Evolutionary conservation across 805 yeast species (phyloP).

Genomic region (Metschnikowia koreensis): DNA sequence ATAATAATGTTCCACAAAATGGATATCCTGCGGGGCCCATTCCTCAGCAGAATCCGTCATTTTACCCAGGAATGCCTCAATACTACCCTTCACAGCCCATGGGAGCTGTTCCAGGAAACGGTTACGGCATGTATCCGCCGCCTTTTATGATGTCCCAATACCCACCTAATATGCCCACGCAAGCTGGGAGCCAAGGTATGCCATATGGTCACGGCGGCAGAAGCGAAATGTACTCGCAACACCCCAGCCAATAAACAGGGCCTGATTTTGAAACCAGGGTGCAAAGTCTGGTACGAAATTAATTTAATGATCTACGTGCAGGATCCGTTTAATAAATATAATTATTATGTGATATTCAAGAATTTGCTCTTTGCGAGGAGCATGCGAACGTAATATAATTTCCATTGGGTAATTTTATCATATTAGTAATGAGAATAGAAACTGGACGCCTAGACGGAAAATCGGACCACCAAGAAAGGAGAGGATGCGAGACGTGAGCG

Average conservation of each 20-base stretch:
- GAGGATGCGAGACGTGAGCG: neutral
- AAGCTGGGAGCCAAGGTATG: neutral
- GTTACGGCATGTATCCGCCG: conserved; percentile 1
- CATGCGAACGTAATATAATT: no score
- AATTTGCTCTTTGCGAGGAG: no score
- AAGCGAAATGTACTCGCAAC: conserved; percentile 4
- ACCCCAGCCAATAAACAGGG: conserved; percentile 5
- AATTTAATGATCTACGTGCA: no score
- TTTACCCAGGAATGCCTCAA: conserved; percentile 4
- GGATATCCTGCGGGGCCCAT: conserved; percentile 1
- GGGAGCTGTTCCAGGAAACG: neutral
- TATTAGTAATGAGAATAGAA: neutral
- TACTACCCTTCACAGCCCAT: conserved; percentile 1
- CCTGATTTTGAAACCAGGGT: neutral
- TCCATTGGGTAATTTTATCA: no score
- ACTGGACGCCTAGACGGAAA: neutral
- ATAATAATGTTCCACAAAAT: neutral
- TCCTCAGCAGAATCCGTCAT: conserved; percentile 2
- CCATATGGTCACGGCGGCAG: neutral
- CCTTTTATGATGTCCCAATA: conserved; percentile 8
- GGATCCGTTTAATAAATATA: no score
- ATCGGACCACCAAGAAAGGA: neutral
- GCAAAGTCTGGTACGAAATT: no score
- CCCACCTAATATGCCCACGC: conserved; percentile 1
- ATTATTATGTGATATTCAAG: no score